phyloP scores from a whole-genome alignment of 768 basidiomycete genomes.

The Hebeloma cylindrosporum region DNA sequence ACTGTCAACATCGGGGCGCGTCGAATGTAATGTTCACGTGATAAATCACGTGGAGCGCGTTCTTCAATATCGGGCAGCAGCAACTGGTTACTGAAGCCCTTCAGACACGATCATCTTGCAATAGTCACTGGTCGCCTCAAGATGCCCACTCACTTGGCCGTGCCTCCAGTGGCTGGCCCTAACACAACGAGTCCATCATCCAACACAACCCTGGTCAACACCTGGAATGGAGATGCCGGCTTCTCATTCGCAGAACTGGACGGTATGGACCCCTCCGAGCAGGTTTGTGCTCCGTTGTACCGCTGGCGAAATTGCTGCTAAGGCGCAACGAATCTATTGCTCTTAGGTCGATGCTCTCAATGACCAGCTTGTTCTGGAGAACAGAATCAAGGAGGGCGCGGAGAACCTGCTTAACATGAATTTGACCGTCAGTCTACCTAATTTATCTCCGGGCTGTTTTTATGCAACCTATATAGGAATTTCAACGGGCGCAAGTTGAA shows the following conservation, averaged over 20 bases:
- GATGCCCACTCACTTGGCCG: conserved; percentile 21
- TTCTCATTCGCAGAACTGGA: conserved; percentile 44
- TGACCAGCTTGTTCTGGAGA: conserved; percentile 70
- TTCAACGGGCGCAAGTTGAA: conserved; percentile 71
- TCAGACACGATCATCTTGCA: too few species aligned
- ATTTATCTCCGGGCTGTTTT: conserved; percentile 1
- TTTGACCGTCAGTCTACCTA: conserved; percentile 43
- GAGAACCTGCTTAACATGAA: conserved; percentile 82
- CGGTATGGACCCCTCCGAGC: conserved; percentile 44
- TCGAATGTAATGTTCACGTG: too few species aligned
- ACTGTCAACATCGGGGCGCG: too few species aligned
- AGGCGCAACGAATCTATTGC: background rate
- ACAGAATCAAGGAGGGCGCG: conserved; percentile 87
- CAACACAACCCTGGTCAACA: conserved; percentile 29
- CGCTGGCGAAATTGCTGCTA: background rate
- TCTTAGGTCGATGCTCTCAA: conserved; percentile 72
- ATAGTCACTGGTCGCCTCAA: background rate
- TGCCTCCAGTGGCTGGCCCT: conserved; percentile 19
- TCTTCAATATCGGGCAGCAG: too few species aligned
- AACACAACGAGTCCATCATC: conserved; percentile 21
- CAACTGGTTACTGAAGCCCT: too few species aligned
- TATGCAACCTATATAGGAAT: conserved; percentile 40
- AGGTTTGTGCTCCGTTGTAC: conserved; percentile 33
- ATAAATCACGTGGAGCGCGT: too few species aligned
- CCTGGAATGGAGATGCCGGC: conserved; percentile 21